Base-by-base conservation (phyloP, 2,329 filamentous ascomycete species). In the Phialemoniopsis sp. region DNA sequence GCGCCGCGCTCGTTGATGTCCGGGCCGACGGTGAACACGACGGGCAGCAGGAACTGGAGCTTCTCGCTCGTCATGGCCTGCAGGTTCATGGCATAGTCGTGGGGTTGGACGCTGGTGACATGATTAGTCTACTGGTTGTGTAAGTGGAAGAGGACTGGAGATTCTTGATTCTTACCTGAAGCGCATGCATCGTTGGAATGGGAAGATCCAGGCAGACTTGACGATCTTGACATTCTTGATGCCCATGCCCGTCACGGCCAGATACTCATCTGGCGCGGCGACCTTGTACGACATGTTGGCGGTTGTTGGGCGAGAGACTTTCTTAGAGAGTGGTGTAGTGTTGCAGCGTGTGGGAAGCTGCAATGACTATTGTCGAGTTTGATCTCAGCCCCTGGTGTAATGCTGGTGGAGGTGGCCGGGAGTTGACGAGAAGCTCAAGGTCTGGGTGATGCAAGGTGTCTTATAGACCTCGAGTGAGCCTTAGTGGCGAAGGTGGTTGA, bases 21-120 rank as follows among this genome's bases (percentile, higher is more conserved):
- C 0, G 89, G 88, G 13, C 88, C 88, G 43, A 93, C 84, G 29
- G 88, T 93, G 64, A 93, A 93, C 46, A 93, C 86, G 10, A 89
- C 87, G 3, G 87, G 88, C 0, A 93, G 75, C 5, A 81, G 73
- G 58, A 93, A 90, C 47, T 90, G 85, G 4, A 93, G 73, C 60
- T 94, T 94, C 66, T 94, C 89, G 52, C 83, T 80, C 14, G 88
- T 94, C 88, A 94, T 95, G 41, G 88, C 88, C 57, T 90, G 86
- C 2, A 94, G 68, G 41, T 82, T 81, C 73, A 94, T 87, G 42
- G 77, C 79, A 62, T 93, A 91, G 63, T 94, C 88, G 55, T 87
- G 87, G 0, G 85, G 85, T 48, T 82, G 82, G 53, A 87, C 81
- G 45, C 71, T 77, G 28, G 26, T 28, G 4, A 18, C 21, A 17